Base-by-base conservation (phyloP, 2,329 filamentous ascomycete genomes). In the Blumeriella jaapii region DNA sequence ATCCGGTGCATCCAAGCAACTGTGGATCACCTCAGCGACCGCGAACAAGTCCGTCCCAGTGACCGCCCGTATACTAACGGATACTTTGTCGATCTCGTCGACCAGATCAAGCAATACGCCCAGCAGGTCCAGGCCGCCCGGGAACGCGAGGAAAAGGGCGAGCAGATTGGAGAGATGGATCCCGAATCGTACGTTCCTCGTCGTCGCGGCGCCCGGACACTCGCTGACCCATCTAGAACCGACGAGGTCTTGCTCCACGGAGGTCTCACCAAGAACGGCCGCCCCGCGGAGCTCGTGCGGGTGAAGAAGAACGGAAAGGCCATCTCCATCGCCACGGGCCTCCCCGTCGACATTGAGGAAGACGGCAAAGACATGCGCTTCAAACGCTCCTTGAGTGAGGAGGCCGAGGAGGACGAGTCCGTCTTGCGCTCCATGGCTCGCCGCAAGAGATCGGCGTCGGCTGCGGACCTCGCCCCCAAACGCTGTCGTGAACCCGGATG, bases 41-140 rank as follows among this genome's bases (percentile, higher is more conserved):
- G 77, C 57, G 87, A 96, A 59, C 83, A 89, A 63, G 78, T 79
- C 48, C 76, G 84, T 58, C 81, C 83, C 41, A 68, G 74, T 61
- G 89, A 96, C 61, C 78, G 82, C 53, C 85, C 86, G 48, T 96
- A 95, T 68, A 91, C 80, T 69, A 85, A 82, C 71, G 84, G 84
- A 57, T 96, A 96, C 63, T 95, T 95, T 59, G 80, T 95, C 63
- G 89, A 96, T 65, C 77, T 96, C 42, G 79, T 93, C 59, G 84
- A 93, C 59, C 87, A 95, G 72, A 86, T 95, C 52, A 75, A 78
- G 57, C 74, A 84, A 57, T 93, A 94, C 73, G 87, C 85, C 42
- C 74, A 78, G 53, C 82, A 91, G 58, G 76, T 95, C 52, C 78
- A 79, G 45, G 77, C 78, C 48, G 74, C 78, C 47, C 78, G 84